A percentile compares a stretch with the other conserved stretches of the same genome.
Evolutionary conservation across 2,329 filamentous ascomycete genomes (phyloP).

Genomic region (Colletotrichum karsti): DNA sequence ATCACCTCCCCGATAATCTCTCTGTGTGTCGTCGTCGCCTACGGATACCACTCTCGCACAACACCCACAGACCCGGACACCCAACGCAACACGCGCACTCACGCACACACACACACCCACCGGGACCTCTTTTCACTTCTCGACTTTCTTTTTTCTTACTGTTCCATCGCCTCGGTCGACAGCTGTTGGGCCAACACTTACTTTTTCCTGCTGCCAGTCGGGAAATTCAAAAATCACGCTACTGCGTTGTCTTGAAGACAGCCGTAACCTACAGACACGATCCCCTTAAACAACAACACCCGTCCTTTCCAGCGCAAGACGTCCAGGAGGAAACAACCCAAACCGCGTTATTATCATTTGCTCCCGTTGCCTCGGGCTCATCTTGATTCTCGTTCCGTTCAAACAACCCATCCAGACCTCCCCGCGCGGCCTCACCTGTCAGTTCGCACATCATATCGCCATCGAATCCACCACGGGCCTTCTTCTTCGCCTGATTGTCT

Average conservation of each 20-base stretch:
- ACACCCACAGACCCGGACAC: conserved; percentile 7
- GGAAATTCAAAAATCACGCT: not conserved
- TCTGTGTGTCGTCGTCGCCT: not conserved
- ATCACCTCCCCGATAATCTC: not conserved
- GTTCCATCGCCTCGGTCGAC: not conserved
- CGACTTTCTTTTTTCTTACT: conserved; percentile 19
- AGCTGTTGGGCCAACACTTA: not conserved
- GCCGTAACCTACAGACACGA: not conserved
- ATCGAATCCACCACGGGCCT: conserved; percentile 7
- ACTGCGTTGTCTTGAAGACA: conserved; percentile 16
- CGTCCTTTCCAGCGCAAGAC: not conserved
- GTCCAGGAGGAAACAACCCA: not conserved
- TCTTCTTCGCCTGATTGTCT: conserved; percentile 32
- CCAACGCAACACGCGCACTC: too few relatives aligned
- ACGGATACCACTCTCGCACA: conserved; percentile 1
- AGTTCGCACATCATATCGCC: conserved; percentile 28
- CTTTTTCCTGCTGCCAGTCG: conserved; percentile 4
- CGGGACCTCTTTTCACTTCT: conserved; percentile 18
- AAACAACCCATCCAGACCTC: conserved; percentile 8
- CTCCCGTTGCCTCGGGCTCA: not conserved
- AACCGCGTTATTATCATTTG: not conserved
- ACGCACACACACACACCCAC: not conserved
- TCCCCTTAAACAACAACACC: not conserved
- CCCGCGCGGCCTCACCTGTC: conserved; percentile 22
- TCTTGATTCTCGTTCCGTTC: not conserved